Evolutionary conservation across 208 protist species (phyloP), one percentile per base, ranked within the genome.

Genomic region (Lotmaria passim): DNA sequence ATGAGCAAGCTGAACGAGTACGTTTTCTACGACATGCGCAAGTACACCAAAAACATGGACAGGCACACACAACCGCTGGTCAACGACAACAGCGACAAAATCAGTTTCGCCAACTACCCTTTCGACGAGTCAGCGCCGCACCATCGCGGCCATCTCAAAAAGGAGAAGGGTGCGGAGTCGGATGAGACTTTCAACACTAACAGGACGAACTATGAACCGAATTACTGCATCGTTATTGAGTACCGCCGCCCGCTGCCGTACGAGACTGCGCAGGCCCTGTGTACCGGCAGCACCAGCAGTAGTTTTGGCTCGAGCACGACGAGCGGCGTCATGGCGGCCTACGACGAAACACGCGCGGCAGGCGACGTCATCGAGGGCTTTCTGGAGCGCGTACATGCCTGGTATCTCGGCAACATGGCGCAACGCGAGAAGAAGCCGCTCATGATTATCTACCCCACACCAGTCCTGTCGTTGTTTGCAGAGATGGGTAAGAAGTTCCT

Each of bases 311-410:
- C n/a, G n/a, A n/a, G n/a, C n/a, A n/a, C n/a, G n/a, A 46, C 48
- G 28, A 17, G 38, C 12, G 65, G 38, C 19, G 58, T 61, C 7
- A 26, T 47, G 26, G 34, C 23, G 15, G 38, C 33, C 3, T 64
- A 47, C 36, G 53, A 75, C 39, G 55, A 14, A 21, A 30, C 57
- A 19, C 46, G 50, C 23, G 21, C 48, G 2, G 53, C 66, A 1
- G 65, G 61, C 11, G 69, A 74, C 51, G 76, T 82, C 31, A 93
- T 93, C 7, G 65, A 88, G 19, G 58, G 39, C 47, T 93, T 93
- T 76, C 62, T 83, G 26, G 34, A 33, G 19, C 81, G 84, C 39
- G 87, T 83, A 2, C 82, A 83, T 21, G 57, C n/a, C 23, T 93
- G 81, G 81, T 90, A 90, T 52, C 50, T 68, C 11, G 38, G 43